phyloP scores from a whole-genome alignment of 768 basidiomycete species.

The Leccinum subgranulosum region DNA sequence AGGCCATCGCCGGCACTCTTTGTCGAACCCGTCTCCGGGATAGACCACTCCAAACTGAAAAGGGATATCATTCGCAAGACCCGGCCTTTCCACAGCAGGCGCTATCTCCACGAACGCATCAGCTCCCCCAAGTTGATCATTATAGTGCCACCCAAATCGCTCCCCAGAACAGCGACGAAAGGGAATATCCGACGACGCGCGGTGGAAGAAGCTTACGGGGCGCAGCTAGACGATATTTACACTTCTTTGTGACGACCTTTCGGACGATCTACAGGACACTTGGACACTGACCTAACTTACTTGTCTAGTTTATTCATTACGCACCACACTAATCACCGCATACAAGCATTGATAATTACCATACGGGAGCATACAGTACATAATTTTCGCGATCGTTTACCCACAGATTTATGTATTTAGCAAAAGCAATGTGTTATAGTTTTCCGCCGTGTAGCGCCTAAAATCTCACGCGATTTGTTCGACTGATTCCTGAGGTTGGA shows the following conservation, averaged over 20 bases:
- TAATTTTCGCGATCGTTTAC: slow-evolving; percentile 6
- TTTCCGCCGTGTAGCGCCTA: background rate
- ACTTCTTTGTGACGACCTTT: slow-evolving; percentile 21
- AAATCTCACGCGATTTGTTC: background rate
- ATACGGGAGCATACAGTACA: slow-evolving; percentile 11
- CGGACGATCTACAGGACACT: background rate
- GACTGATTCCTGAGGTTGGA: background rate
- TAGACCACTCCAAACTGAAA: slow-evolving; percentile 58
- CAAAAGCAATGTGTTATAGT: slow-evolving; percentile 7
- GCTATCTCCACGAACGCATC: slow-evolving; percentile 80
- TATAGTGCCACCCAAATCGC: slow-evolving; percentile 59
- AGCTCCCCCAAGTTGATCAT: slow-evolving; percentile 61
- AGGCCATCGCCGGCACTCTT: slow-evolving; percentile 76
- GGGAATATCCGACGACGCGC: slow-evolving; percentile 77
- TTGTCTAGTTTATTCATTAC: slow-evolving; percentile 7
- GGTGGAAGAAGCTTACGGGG: slow-evolving; percentile 63
- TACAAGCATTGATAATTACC: slow-evolving; percentile 12
- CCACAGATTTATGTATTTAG: background rate
- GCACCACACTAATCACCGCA: slow-evolving; percentile 6
- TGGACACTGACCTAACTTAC: slow-evolving; percentile 17
- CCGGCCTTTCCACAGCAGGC: slow-evolving; percentile 66
- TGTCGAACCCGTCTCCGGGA: slow-evolving; percentile 57
- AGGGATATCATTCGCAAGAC: slow-evolving; percentile 72
- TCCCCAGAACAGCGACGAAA: slow-evolving; percentile 78
- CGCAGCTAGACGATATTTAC: slow-evolving; percentile 59